Evolutionary conservation across 768 basidiomycete genomes (phyloP), one percentile per base, ranked within the genome.

Genomic region (Tephrocybe rancida): DNA sequence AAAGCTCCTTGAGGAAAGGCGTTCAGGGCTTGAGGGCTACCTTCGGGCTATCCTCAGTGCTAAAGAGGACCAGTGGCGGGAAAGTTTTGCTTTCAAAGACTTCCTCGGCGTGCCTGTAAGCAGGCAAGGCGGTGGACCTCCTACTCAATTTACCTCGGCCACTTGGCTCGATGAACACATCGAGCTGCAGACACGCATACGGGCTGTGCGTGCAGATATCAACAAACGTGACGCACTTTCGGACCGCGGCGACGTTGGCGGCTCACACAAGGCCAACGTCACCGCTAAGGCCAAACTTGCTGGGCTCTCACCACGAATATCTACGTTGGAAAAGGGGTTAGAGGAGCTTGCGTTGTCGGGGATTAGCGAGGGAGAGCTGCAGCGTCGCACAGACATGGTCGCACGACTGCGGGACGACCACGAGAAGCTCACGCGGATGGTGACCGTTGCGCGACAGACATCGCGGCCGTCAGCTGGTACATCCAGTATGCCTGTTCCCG

Each of bases 111-210:
- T 95, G 26, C 91, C 94, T 30, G 69, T 85, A 10, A 85, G 86
- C 54, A 77, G 77, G 61, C 80, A 83, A 51, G 75, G 67, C 29
- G 55, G 67, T 47, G 62, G 65, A n/a, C 59, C 67, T 10, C 71
- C 71, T 1, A 63, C 67, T 26, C 80, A 82, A 54, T 92, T 92
- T 70, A 89, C 91, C 0, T 77, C 83, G 1, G 74, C 91, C 8
- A 83, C 85, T 38, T 98, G 96, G 95, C 80, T 97, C 14, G 90
- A 95, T 56, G 96, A 97, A 69, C 91, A 95, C 63, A 71, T 82
- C 48, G 86, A 88, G 48, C 71, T 96, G 8, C 90, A 92, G 66
- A 73, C 84, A 13, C 81, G 85, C 27, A 77, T 93, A 41, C 86
- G 95, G 34, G 85, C 87, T 61, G 80, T 95, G 55, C 88, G 94